Evolutionary conservation across 2,329 filamentous ascomycete genomes (phyloP).

Genomic region (Penicillium sp.): DNA sequence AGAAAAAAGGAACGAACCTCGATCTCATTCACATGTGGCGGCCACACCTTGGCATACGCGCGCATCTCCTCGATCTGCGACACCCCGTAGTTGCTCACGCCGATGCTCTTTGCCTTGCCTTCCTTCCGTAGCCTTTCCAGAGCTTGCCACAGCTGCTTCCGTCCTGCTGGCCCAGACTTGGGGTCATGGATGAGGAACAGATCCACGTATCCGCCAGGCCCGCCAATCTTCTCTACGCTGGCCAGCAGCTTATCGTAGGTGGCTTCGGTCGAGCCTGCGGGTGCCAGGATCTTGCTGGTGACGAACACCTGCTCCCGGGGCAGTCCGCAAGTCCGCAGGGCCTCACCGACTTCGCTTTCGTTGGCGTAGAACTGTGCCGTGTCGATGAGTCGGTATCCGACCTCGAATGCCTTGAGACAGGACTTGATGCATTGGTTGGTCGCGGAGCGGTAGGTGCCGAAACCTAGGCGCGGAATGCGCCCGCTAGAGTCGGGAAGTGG

Average conservation of each 20-base stretch:
- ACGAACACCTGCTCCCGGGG: slow-evolving; percentile 59
- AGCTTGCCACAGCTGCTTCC: slow-evolving; percentile 64
- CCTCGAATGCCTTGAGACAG: slow-evolving; percentile 54
- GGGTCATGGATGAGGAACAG: slow-evolving; percentile 68
- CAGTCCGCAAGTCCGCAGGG: slow-evolving; percentile 57
- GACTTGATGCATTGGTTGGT: slow-evolving; percentile 56
- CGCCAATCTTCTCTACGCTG: slow-evolving; percentile 62
- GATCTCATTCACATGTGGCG: slow-evolving; percentile 71
- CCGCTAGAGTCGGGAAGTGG: slow-evolving; percentile 51
- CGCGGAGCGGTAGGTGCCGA: slow-evolving; percentile 66
- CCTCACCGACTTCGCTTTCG: slow-evolving; percentile 64
- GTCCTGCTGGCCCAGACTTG: slow-evolving; percentile 52
- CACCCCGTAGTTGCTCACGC: slow-evolving; percentile 70
- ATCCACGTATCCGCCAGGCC: slow-evolving; percentile 63
- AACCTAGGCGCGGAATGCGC: slow-evolving; percentile 65
- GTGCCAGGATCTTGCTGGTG: slow-evolving; percentile 65
- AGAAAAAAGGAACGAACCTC: slow-evolving; percentile 52
- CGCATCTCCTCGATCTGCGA: slow-evolving; percentile 68
- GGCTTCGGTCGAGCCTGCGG: slow-evolving; percentile 53
- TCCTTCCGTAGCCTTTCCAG: slow-evolving; percentile 61
- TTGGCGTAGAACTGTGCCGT: slow-evolving; percentile 68
- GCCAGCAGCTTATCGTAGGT: slow-evolving; percentile 59
- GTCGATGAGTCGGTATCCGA: slow-evolving; percentile 56
- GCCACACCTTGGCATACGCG: slow-evolving; percentile 62
- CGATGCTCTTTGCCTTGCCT: slow-evolving; percentile 63